Evolutionary conservation across 2,329 filamentous ascomycete genomes (phyloP).

Genomic region (Ceratocystis smalleyi): DNA sequence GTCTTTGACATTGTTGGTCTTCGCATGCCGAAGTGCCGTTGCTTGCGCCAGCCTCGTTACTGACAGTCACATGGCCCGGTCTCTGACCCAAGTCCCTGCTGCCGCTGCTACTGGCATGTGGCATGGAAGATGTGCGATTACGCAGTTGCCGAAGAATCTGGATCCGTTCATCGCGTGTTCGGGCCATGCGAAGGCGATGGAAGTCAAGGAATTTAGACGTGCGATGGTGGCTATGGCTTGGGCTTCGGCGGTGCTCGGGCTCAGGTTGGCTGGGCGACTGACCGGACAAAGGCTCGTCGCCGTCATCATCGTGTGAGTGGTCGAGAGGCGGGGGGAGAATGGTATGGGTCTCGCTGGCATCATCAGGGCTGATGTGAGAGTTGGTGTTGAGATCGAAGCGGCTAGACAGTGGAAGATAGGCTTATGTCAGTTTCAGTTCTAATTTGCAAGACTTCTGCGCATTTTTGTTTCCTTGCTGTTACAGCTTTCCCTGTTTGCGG

Average conservation of each 20-base stretch:
- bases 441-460: background rate
- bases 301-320: conserved; percentile 20
- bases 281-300: conserved; percentile 22
- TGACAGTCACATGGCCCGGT: background rate
- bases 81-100: background rate
- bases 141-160: conserved; percentile 37
- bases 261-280: conserved; percentile 24
- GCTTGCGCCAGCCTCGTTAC: background rate
- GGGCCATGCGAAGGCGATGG: conserved; percentile 41
- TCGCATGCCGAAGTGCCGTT: conserved; percentile 19
- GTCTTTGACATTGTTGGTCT: conserved; percentile 25
- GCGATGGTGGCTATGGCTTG: conserved; percentile 21
- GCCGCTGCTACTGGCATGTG: background rate
- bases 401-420: conserved; percentile 22
- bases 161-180: conserved; percentile 43
- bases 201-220: conserved; percentile 41
- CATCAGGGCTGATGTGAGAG: conserved; percentile 18
- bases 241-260: background rate
- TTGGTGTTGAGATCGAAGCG: conserved; percentile 35
- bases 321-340: conserved; percentile 31
- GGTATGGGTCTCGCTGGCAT: background rate
- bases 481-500: background rate
- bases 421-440: background rate
- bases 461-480: background rate
- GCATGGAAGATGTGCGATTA: conserved; percentile 1